A percentile compares a stretch with the other conserved stretches of the same genome.
These are phyloP conservation scores for Nicotiana rustica DNA, from an alignment of 305 asterid species.

Conservation along the genomic window DNA sequence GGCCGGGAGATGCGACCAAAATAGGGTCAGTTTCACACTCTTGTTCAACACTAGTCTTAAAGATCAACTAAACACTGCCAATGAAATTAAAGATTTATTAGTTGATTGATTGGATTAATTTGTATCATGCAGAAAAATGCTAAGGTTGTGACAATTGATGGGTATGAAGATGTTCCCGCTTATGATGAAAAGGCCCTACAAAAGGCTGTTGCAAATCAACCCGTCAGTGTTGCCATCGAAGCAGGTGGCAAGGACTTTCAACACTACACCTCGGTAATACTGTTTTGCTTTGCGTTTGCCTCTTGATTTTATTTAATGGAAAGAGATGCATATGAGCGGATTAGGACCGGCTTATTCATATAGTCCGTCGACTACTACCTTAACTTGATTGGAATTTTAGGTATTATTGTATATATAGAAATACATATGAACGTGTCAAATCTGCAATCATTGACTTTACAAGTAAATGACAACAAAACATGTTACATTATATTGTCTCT, in stretches of 20 bases:
- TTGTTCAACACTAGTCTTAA: background rate
- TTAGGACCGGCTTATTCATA: too few species aligned
- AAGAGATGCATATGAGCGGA: too few species aligned
- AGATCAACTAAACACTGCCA: too few species aligned
- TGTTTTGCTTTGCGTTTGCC: background rate
- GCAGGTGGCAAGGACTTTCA: slow-evolving; percentile 44
- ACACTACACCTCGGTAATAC: slow-evolving; percentile 39
- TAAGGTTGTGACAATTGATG: slow-evolving; percentile 37
- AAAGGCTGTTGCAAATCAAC: slow-evolving; percentile 42
- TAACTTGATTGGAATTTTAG: too few species aligned
- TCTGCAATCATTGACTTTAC: too few species aligned
- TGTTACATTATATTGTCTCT: too few species aligned
- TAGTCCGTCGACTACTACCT: too few species aligned
- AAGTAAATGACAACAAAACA: too few species aligned
- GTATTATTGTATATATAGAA: too few species aligned
- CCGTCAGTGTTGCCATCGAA: slow-evolving; percentile 43
- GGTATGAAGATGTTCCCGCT: slow-evolving; percentile 39
- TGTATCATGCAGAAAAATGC: slow-evolving; percentile 33
- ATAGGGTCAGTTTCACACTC: slow-evolving; percentile 31
- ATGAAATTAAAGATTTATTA: background rate
- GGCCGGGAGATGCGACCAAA: slow-evolving; percentile 36
- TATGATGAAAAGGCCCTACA: slow-evolving; percentile 38
- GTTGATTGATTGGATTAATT: too few species aligned
- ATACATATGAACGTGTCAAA: too few species aligned
- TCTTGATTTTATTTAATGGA: too few species aligned